Evolutionary conservation across 768 basidiomycete genomes (phyloP).

Genomic region (Podaxis sp.): DNA sequence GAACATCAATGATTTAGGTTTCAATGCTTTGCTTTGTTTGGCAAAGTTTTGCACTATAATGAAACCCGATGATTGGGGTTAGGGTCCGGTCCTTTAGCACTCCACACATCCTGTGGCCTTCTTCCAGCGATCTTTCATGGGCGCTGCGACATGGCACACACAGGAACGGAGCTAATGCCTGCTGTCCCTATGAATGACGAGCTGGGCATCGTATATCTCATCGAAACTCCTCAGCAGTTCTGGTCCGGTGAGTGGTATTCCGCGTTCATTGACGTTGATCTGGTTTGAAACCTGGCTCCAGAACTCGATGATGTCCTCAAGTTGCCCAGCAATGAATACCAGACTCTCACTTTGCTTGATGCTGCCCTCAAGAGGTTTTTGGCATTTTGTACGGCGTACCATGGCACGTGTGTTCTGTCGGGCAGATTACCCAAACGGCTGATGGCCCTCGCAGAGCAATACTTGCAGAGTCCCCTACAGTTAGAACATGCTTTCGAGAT

Average conservation of each 20-base stretch:
- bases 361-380: slow-evolving; percentile 75
- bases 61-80: background rate
- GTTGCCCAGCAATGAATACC: slow-evolving; percentile 59
- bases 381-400: slow-evolving; percentile 80
- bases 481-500: slow-evolving; percentile 80
- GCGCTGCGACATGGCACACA: slow-evolving; percentile 28
- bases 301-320: slow-evolving; percentile 86
- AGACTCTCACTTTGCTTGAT: slow-evolving; percentile 76
- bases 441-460: slow-evolving; percentile 55
- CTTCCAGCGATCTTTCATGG: slow-evolving; percentile 20
- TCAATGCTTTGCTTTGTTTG: background rate
- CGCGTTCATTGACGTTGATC: slow-evolving; percentile 2
- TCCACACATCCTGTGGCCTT: background rate
- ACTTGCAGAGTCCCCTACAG: slow-evolving; percentile 80
- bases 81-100: background rate
- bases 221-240: slow-evolving; percentile 84
- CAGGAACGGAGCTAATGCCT: slow-evolving; percentile 25
- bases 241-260: slow-evolving; percentile 70
- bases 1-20: no score
- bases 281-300: slow-evolving; percentile 30
- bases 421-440: slow-evolving; percentile 8
- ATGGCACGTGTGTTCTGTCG: slow-evolving; percentile 54
- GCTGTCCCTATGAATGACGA: slow-evolving; percentile 58
- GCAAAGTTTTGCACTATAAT: background rate
- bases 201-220: slow-evolving; percentile 79